Evolutionary conservation across 306 rosid genomes (phyloP).

Genomic region (Datisca glomerata): DNA sequence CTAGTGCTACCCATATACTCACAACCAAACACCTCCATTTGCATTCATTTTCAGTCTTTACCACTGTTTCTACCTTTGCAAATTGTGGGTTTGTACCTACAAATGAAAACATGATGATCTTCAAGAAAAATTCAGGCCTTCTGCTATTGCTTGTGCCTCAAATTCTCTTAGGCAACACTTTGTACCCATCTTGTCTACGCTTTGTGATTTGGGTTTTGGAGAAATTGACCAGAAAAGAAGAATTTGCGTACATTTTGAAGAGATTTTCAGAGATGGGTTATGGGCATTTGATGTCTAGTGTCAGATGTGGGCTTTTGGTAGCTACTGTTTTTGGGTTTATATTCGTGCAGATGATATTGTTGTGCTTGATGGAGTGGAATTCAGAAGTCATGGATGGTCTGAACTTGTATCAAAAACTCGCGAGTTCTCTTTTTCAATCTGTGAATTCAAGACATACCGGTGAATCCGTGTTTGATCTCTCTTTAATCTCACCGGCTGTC

Average conservation of each 20-base stretch:
- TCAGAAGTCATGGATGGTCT: slow-evolving; percentile 24
- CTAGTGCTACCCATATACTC: slow-evolving; percentile 23
- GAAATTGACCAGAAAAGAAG: slow-evolving; percentile 20
- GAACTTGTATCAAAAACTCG: slow-evolving; percentile 24
- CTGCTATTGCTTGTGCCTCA: slow-evolving; percentile 37
- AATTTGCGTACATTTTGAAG: slow-evolving; percentile 20
- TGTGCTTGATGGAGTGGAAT: slow-evolving; percentile 39
- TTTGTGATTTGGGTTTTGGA: slow-evolving; percentile 21
- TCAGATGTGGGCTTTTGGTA: slow-evolving; percentile 20
- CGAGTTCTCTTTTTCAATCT: slow-evolving; percentile 30
- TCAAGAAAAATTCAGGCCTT: slow-evolving; percentile 32
- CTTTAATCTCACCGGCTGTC: slow-evolving; percentile 28
- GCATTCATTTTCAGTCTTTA: slow-evolving; percentile 33
- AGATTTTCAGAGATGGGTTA: slow-evolving; percentile 22
- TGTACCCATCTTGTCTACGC: slow-evolving; percentile 41
- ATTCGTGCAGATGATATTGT: slow-evolving; percentile 16
- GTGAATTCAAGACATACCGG: slow-evolving; percentile 54
- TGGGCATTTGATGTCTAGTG: slow-evolving; percentile 26
- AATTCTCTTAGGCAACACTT: slow-evolving; percentile 43
- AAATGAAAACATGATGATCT: slow-evolving; percentile 59
- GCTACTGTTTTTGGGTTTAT: slow-evolving; percentile 35
- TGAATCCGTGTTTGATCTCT: slow-evolving; percentile 35
- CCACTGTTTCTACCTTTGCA: slow-evolving; percentile 46
- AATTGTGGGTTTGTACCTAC: slow-evolving; percentile 66
- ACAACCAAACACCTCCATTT: slow-evolving; percentile 17